Evolutionary conservation across 1,284 basidiomycete genomes (phyloP).

Genomic region (Sporisorium exsertum): DNA sequence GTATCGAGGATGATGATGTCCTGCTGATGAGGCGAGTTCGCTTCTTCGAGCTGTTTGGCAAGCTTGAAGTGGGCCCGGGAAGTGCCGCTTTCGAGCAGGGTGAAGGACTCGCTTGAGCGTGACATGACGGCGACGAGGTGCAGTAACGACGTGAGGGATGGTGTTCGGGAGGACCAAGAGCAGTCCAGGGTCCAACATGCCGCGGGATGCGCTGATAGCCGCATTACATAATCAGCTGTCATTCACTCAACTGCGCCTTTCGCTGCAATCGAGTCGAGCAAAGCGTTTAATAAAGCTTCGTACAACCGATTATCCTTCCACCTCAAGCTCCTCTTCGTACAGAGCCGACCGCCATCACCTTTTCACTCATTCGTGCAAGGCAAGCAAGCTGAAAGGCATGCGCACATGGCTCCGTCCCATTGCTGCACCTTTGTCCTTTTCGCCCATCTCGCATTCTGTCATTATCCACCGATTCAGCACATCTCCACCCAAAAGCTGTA

Average conservation of each 20-base stretch:
- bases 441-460: background rate
- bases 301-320: background rate
- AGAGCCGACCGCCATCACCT: background rate
- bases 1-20: constrained; percentile 34
- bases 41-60: constrained; percentile 44
- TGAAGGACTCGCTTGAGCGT: constrained; percentile 25
- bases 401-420: background rate
- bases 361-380: background rate
- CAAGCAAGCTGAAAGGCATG: constrained; percentile 18
- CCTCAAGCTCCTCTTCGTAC: background rate
- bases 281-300: background rate
- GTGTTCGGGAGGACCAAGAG: background rate
- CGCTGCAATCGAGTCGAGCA: background rate
- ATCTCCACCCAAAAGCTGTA: background rate
- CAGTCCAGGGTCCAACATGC: constrained; percentile 27
- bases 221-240: constrained; percentile 24
- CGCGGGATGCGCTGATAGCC: background rate
- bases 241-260: background rate
- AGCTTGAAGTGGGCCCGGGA: constrained; percentile 52
- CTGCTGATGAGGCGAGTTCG: constrained; percentile 1
- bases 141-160: background rate
- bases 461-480: constrained; percentile 4
- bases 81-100: constrained; percentile 51
- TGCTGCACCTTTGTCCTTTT: background rate
- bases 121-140: constrained; percentile 13